These are phyloP conservation scores for Rhodotorula sp. DNA, from an alignment of 1,284 basidiomycete genomes.

Conservation along the genomic window DNA sequence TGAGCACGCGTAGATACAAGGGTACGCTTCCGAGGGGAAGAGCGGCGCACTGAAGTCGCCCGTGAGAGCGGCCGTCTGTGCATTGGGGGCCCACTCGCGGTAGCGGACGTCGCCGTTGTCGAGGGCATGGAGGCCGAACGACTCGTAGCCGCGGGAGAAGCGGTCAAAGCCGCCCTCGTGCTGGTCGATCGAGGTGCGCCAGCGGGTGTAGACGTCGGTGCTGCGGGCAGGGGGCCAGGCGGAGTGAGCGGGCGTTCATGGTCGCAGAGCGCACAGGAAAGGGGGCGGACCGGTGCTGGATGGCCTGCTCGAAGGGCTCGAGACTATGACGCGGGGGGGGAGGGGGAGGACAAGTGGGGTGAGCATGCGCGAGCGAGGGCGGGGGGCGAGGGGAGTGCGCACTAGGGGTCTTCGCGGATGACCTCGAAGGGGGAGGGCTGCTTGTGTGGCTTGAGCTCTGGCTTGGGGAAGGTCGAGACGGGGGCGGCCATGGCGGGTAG, in stretches of 20 bases:
- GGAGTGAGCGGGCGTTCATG: no score
- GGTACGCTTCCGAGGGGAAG: not conserved
- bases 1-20: not conserved
- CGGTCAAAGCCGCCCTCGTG: constrained; percentile 84
- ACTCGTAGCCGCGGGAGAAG: constrained; percentile 84
- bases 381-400: not conserved
- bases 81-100: constrained; percentile 95
- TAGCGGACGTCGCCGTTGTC: constrained; percentile 74
- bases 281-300: constrained; percentile 55
- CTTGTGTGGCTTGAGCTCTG: constrained; percentile 1
- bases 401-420: constrained; percentile 40
- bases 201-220: constrained; percentile 69
- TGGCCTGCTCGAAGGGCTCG: constrained; percentile 69
- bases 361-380: not conserved
- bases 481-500: not conserved
- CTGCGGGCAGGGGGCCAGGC: constrained; percentile 51
- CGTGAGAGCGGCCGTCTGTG: constrained; percentile 75
- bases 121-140: constrained; percentile 78
- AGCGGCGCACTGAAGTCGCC: constrained; percentile 90
- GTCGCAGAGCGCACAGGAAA: not conserved
- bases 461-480: not conserved
- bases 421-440: constrained; percentile 23
- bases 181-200: constrained; percentile 70
- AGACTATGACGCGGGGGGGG: constrained; percentile 56
- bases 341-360: not conserved